Evolutionary conservation across 1,284 basidiomycete genomes (phyloP).

Genomic region (Malassezia arunalokei): DNA sequence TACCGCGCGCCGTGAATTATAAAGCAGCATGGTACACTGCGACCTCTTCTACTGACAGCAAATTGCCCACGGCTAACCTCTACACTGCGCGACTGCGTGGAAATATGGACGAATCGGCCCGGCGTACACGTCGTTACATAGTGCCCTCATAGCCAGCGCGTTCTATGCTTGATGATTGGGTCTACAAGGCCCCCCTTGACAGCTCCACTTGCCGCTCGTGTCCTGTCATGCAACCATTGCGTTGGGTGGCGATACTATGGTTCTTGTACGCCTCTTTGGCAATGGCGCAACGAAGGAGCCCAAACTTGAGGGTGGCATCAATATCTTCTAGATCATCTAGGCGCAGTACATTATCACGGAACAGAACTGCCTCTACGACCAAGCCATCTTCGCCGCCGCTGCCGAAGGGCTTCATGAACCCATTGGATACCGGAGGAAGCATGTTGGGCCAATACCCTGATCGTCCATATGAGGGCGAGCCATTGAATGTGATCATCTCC

Average conservation of each 20-base stretch:
- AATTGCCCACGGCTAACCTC: slow-evolving; percentile 14
- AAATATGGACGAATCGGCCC: slow-evolving; percentile 3
- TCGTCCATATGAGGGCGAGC: slow-evolving; percentile 24
- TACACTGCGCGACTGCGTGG: slow-evolving; percentile 15
- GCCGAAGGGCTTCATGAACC: slow-evolving; percentile 8
- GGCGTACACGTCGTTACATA: neutral
- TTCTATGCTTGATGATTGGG: too few species aligned
- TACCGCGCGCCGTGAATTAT: slow-evolving; percentile 27
- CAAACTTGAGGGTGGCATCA: too few species aligned
- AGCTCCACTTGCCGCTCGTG: too few species aligned
- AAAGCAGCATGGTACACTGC: slow-evolving; percentile 31
- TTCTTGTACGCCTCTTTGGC: too few species aligned
- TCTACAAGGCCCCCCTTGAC: too few species aligned
- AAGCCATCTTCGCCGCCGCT: slow-evolving; percentile 1
- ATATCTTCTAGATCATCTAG: too few species aligned
- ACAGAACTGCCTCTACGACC: neutral
- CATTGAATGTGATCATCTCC: slow-evolving; percentile 41
- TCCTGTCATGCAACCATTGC: too few species aligned
- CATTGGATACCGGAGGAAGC: slow-evolving; percentile 2
- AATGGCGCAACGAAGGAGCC: too few species aligned
- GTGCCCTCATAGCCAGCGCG: neutral
- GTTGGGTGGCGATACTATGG: too few species aligned
- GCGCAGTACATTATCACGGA: neutral
- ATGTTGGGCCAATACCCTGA: slow-evolving; percentile 9
- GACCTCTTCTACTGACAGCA: slow-evolving; percentile 19